Evolutionary conservation across 1,284 basidiomycete species (phyloP).

Genomic region (Boletellus dicymbophilus): DNA sequence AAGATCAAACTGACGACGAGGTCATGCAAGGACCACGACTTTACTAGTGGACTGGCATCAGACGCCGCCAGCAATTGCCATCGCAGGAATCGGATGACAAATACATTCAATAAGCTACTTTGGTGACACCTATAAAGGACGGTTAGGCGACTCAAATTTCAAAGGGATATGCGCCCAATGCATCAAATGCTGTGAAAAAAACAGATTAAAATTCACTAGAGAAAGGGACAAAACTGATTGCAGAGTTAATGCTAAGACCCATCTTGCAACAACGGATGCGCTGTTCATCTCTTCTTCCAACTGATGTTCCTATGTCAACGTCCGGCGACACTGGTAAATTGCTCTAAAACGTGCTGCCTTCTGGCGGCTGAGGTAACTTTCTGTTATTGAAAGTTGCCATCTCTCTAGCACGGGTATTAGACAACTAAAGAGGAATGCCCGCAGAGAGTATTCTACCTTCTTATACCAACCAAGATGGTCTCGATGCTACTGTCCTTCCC

Average conservation of each 20-base stretch:
- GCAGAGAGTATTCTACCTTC: slow-evolving; percentile 54
- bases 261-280: slow-evolving; percentile 11
- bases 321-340: not conserved
- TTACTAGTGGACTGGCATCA: no score
- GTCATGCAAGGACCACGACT: no score
- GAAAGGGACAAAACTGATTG: slow-evolving; percentile 18
- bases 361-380: slow-evolving; percentile 93
- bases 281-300: slow-evolving; percentile 14
- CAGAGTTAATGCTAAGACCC: slow-evolving; percentile 20
- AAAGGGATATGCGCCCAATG: not conserved
- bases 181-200: slow-evolving; percentile 4
- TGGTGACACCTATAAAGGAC: no score
- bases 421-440: not conserved
- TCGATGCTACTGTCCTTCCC: slow-evolving; percentile 78
- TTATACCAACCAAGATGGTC: slow-evolving; percentile 87
- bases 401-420: slow-evolving; percentile 57
- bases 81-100: not conserved
- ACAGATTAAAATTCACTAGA: slow-evolving; percentile 16
- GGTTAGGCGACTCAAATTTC: not conserved
- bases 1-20: no score
- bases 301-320: slow-evolving; percentile 5
- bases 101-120: not conserved
- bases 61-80: no score
- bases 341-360: slow-evolving; percentile 72
- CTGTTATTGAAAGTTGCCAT: slow-evolving; percentile 93